Conservation (phyloP, 2,329 filamentous ascomycete genomes). For the Ceratocystis harringtonii region DNA sequence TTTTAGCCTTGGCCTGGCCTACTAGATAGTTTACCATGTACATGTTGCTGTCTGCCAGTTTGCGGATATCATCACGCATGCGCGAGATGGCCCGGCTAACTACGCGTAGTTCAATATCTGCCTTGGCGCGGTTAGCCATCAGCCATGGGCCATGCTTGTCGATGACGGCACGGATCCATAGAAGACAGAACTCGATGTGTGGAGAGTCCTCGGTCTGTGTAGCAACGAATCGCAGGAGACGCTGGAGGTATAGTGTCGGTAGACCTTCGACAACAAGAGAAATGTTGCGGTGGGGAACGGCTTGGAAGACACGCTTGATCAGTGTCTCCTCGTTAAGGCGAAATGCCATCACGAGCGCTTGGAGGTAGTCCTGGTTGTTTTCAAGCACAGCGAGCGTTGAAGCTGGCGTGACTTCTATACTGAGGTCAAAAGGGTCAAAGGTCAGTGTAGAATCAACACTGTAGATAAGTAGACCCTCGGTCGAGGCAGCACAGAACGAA, state of each 20-base stretch:
- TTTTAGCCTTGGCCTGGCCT: constrained; percentile 29
- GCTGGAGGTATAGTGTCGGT: constrained; percentile 72
- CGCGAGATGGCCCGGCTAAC: constrained; percentile 66
- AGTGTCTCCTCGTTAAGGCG: constrained; percentile 76
- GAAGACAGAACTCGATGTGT: constrained; percentile 84
- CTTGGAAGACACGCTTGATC: constrained; percentile 73
- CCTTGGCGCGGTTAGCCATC: constrained; percentile 61
- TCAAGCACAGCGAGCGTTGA: constrained; percentile 58
- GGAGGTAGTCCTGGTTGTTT: constrained; percentile 64
- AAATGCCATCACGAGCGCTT: constrained; percentile 93
- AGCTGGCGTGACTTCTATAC: constrained; percentile 81
- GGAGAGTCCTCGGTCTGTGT: constrained; percentile 78
- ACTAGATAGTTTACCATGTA: constrained; percentile 78
- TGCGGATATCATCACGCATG: constrained; percentile 69
- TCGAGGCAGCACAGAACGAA: constrained; percentile 86
- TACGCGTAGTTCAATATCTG: constrained; percentile 71
- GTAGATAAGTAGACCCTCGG: constrained; percentile 87
- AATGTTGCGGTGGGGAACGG: constrained; percentile 61
- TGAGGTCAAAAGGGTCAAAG: constrained; percentile 93
- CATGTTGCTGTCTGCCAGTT: constrained; percentile 72
- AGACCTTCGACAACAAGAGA: constrained; percentile 62
- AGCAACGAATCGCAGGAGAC: constrained; percentile 74
- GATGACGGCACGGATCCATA: constrained; percentile 77
- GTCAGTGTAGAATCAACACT: constrained; percentile 69
- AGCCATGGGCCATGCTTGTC: constrained; percentile 75